A percentile compares a stretch with the other conserved stretches of the same genome.
These are phyloP conservation scores for Porogramme epimiltina DNA, from an alignment of 1,284 basidiomycete species.

Conservation along the genomic window DNA sequence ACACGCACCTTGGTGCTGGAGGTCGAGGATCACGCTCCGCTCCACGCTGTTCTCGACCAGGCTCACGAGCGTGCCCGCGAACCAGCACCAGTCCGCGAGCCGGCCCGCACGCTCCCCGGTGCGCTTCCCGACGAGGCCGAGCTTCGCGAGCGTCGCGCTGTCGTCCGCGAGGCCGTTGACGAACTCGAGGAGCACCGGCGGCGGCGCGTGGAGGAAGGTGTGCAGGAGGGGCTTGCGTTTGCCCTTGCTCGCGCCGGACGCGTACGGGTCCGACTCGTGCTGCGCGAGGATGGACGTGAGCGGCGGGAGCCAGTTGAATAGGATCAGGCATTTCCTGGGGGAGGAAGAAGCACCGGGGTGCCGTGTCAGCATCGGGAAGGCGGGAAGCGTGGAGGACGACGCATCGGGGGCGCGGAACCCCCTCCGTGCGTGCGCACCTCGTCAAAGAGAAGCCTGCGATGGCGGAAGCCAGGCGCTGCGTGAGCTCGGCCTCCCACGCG, in stretches of 20 bases:
- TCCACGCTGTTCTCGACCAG: constrained; percentile 82
- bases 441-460: constrained; percentile 69
- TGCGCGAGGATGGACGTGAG: constrained; percentile 67
- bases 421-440: constrained; percentile 52
- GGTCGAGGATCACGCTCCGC: constrained; percentile 61
- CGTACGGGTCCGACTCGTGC: constrained; percentile 56
- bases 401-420: no score
- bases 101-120: constrained; percentile 67
- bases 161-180: constrained; percentile 75
- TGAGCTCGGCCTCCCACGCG: constrained; percentile 56
- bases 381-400: background rate
- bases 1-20: constrained; percentile 59
- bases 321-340: constrained; percentile 70
- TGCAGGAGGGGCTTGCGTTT: constrained; percentile 65
- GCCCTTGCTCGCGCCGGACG: constrained; percentile 38
- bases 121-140: constrained; percentile 66
- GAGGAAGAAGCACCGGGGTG: background rate
- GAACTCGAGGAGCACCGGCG: constrained; percentile 80
- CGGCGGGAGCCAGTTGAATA: constrained; percentile 82
- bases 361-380: constrained; percentile 1
- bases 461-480: constrained; percentile 60
- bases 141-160: constrained; percentile 66
- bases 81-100: constrained; percentile 84
- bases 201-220: constrained; percentile 72
- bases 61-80: constrained; percentile 72